A percentile compares a stretch with the other conserved stretches of the same genome.
Conservation (phyloP, 352 stramenopile species). For the Phytophthora kernoviae region DNA sequence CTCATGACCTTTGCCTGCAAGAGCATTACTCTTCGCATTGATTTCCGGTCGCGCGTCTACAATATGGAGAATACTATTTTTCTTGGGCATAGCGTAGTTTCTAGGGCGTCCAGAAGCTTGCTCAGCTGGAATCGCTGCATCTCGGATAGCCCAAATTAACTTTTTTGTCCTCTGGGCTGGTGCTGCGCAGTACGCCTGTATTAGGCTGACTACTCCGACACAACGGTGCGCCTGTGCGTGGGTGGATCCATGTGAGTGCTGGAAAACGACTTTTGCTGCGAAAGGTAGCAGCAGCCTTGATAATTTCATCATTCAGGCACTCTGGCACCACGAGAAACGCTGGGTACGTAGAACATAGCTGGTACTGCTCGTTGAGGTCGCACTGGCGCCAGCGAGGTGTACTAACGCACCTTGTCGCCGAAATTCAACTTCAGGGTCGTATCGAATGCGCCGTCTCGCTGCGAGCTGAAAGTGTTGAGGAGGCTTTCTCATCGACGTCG, state of each 20-base stretch:
- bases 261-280: slow-evolving; percentile 82
- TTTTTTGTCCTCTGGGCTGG: slow-evolving; percentile 90
- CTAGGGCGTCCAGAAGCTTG: slow-evolving; percentile 25
- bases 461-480: slow-evolving; percentile 41
- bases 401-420: slow-evolving; percentile 59
- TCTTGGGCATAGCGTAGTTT: slow-evolving; percentile 53
- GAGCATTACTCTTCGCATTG: slow-evolving; percentile 90
- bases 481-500: slow-evolving; percentile 32
- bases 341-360: slow-evolving; percentile 77
- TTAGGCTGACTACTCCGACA: slow-evolving; percentile 96
- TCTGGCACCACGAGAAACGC: slow-evolving; percentile 73
- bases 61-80: slow-evolving; percentile 83
- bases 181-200: slow-evolving; percentile 94
- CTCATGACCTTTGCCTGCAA: slow-evolving; percentile 91
- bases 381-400: slow-evolving; percentile 73
- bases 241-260: slow-evolving; percentile 91
- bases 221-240: slow-evolving; percentile 88
- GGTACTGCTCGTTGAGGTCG: slow-evolving; percentile 67
- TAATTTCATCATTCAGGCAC: slow-evolving; percentile 65
- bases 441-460: slow-evolving; percentile 70
- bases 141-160: slow-evolving; percentile 88
- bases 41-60: slow-evolving; percentile 91
- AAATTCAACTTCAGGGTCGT: slow-evolving; percentile 69
- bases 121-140: slow-evolving; percentile 67
- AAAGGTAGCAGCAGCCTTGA: slow-evolving; percentile 68